phyloP scores from a whole-genome alignment of 139 green algal species.

The Chlamydomonas incerta region DNA sequence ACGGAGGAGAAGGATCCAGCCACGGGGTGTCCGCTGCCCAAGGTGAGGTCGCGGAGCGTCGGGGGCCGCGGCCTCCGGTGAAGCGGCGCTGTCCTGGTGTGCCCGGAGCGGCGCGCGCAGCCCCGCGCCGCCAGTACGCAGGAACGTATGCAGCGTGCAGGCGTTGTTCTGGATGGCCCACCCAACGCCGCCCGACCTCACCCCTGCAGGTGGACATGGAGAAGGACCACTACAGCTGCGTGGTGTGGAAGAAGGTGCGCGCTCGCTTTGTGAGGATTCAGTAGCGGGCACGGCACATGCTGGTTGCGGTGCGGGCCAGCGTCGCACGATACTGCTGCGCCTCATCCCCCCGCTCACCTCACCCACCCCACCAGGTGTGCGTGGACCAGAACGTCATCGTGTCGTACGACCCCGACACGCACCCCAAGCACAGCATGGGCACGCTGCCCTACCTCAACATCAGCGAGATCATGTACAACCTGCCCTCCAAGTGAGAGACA shows the following conservation, averaged over 20 bases:
- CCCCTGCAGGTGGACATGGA: constrained; percentile 18
- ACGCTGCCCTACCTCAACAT: constrained; percentile 22
- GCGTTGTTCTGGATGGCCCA: too few relatives aligned
- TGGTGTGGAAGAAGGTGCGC: constrained; percentile 14
- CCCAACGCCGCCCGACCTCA: too few relatives aligned
- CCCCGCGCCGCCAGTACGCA: too few relatives aligned
- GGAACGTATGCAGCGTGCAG: too few relatives aligned
- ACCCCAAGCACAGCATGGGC: constrained; percentile 32
- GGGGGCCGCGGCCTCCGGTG: too few relatives aligned
- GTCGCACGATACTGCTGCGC: background rate
- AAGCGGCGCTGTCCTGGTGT: too few relatives aligned
- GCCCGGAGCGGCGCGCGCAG: too few relatives aligned
- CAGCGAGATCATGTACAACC: constrained; percentile 44
- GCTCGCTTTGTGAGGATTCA: too few relatives aligned
- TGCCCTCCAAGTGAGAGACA: constrained; percentile 20
- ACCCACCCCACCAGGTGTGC: background rate
- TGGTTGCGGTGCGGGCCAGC: too few relatives aligned
- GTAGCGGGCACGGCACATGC: too few relatives aligned
- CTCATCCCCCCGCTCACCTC: background rate
- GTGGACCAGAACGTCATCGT: constrained; percentile 28
- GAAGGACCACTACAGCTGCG: constrained; percentile 27
- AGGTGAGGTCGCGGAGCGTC: background rate
- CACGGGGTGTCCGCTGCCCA: background rate
- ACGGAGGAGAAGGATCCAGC: background rate
- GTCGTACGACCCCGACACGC: constrained; percentile 21